Percentiles rank a stretch among this genome's conserved stretches.
Conservation (phyloP, 192 early-diverging fungal genomes). For the Dimargaris xerosporica region DNA sequence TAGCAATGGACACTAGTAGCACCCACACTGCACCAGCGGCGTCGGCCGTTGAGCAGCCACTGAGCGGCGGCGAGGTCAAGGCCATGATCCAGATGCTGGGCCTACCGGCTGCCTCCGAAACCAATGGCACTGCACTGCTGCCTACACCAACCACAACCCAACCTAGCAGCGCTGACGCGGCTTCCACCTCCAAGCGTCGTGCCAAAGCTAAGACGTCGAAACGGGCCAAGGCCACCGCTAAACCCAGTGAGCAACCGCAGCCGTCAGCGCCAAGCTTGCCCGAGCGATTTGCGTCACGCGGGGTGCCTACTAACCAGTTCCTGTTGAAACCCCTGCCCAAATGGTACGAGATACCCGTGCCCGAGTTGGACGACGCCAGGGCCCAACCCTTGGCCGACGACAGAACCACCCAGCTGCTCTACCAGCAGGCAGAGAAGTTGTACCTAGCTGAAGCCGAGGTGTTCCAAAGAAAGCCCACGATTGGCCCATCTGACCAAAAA, state of each 20-base stretch:
- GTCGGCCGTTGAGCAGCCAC: too few species aligned
- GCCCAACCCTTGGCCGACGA: background rate
- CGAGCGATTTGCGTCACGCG: background rate
- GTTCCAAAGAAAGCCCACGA: background rate
- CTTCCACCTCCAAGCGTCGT: background rate
- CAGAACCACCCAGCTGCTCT: background rate
- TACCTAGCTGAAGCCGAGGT: background rate
- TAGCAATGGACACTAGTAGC: too few species aligned
- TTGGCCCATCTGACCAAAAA: constrained; percentile 36
- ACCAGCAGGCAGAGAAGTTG: background rate
- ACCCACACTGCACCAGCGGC: too few species aligned
- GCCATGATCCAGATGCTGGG: too few species aligned
- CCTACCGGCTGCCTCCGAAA: too few species aligned
- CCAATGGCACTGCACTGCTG: too few species aligned
- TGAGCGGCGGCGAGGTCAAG: too few species aligned
- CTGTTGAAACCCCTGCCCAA: background rate
- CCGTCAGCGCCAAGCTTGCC: background rate
- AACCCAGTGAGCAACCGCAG: too few species aligned
- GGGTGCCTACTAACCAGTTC: background rate
- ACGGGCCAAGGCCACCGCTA: background rate
- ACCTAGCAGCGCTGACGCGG: background rate
- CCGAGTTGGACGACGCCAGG: background rate
- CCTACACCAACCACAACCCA: too few species aligned
- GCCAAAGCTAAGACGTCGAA: background rate
- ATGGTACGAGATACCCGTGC: background rate